phyloP scores from a whole-genome alignment of 192 early-diverging fungal genomes.

The Piromyces finnis region DNA sequence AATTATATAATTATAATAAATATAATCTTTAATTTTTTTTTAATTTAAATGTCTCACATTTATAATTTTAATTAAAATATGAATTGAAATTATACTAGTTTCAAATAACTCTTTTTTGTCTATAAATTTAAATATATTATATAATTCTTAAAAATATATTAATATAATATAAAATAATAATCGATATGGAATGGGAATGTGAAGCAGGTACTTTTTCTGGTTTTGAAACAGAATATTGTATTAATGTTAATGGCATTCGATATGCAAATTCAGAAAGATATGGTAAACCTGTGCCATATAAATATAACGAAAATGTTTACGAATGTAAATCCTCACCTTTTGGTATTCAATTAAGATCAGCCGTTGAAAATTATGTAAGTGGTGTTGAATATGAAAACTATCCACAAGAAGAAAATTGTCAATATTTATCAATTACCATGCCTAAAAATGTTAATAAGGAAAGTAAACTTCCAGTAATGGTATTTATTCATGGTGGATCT shows the following conservation, averaged over 20 bases:
- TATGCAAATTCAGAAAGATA: background rate
- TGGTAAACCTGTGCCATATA: background rate
- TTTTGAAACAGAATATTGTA: background rate
- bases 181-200: background rate
- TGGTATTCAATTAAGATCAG: background rate
- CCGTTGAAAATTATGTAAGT: background rate
- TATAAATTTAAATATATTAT: too few species aligned
- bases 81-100: too few species aligned
- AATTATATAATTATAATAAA: too few species aligned
- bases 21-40: too few species aligned
- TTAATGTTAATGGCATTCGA: background rate
- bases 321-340: background rate
- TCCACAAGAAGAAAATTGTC: background rate
- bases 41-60: too few species aligned
- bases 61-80: too few species aligned
- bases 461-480: constrained; percentile 28
- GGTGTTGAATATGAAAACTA: background rate
- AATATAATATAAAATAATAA: too few species aligned
- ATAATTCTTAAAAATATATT: too few species aligned
- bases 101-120: too few species aligned
- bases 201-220: background rate
- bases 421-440: background rate
- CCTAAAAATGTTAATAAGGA: background rate
- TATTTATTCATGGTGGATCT: constrained; percentile 40
- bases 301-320: background rate